Conservation (phyloP, 345 rosid genomes). For the Balakata baccata region DNA sequence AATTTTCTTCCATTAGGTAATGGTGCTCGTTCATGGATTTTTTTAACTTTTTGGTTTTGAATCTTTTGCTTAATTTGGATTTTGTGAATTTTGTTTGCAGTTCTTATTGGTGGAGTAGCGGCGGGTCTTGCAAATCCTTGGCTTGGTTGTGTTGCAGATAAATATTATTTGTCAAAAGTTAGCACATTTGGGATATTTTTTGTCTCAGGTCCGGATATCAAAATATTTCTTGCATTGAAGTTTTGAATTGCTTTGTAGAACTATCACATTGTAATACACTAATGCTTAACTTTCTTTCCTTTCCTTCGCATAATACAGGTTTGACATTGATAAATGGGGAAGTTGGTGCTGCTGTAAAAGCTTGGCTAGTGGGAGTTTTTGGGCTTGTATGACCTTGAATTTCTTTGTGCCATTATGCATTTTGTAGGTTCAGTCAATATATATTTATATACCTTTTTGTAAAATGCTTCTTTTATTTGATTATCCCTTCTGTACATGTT, state of each 20-base stretch:
- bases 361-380: conserved; percentile 81
- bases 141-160: conserved; percentile 84
- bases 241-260: not conserved
- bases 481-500: not conserved
- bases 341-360: conserved; percentile 69
- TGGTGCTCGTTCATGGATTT: not conserved
- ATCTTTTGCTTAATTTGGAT: not conserved
- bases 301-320: conserved; percentile 39
- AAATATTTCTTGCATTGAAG: not conserved
- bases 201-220: conserved; percentile 57
- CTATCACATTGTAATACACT: not conserved
- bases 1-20: conserved; percentile 87
- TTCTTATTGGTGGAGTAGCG: conserved; percentile 74
- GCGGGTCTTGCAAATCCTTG: conserved; percentile 79
- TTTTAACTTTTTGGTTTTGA: not conserved
- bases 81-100: conserved; percentile 36
- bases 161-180: conserved; percentile 61
- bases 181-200: conserved; percentile 75
- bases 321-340: conserved; percentile 79
- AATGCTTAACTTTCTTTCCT: conserved; percentile 3
- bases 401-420: conserved; percentile 36
- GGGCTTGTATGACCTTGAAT: conserved; percentile 81
- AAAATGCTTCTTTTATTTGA: not conserved
- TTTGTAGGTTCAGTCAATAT: conserved; percentile 35
- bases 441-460: not conserved